A percentile compares a stretch with the other conserved stretches of the same genome.
Conservation (phyloP, 164 flowering plant genomes). For the Vitis vinifera region DNA sequence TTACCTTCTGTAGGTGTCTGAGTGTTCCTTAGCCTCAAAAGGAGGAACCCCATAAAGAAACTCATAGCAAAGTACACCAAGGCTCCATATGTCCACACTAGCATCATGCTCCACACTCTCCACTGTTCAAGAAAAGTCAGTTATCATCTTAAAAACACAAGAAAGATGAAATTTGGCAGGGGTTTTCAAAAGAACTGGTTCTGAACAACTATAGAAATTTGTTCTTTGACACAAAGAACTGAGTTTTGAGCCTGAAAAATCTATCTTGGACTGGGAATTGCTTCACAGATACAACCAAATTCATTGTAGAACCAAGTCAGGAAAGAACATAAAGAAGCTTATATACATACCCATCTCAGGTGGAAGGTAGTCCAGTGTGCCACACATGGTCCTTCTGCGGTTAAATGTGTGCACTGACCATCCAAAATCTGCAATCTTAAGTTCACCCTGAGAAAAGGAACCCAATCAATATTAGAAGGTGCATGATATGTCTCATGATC, state of each 20-base stretch:
- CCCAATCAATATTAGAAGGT: constrained; percentile 14
- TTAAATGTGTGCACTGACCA: constrained; percentile 99
- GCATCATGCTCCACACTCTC: constrained; percentile 98
- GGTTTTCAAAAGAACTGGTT: too few relatives aligned
- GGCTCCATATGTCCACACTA: constrained; percentile 95
- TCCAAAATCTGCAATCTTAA: constrained; percentile 97
- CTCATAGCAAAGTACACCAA: constrained; percentile 91
- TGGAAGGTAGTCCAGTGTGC: constrained; percentile 97
- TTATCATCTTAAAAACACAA: neutral
- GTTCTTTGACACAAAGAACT: too few relatives aligned
- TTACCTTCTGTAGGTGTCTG: constrained; percentile 94
- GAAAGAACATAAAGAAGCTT: too few relatives aligned
- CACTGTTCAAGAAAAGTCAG: constrained; percentile 41
- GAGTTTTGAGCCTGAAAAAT: too few relatives aligned
- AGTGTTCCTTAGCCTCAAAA: constrained; percentile 95
- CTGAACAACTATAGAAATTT: too few relatives aligned
- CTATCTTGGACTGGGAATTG: neutral
- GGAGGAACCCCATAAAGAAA: constrained; percentile 97
- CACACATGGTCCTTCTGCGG: constrained; percentile 94
- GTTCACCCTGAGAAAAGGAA: constrained; percentile 66
- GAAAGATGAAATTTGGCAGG: too few relatives aligned
- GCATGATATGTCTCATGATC: neutral
- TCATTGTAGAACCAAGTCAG: too few relatives aligned
- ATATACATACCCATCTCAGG: constrained; percentile 96
- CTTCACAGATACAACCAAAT: neutral